Conservation (phyloP, 2,329 filamentous ascomycete genomes). For the Zymoseptoria passerinii region DNA sequence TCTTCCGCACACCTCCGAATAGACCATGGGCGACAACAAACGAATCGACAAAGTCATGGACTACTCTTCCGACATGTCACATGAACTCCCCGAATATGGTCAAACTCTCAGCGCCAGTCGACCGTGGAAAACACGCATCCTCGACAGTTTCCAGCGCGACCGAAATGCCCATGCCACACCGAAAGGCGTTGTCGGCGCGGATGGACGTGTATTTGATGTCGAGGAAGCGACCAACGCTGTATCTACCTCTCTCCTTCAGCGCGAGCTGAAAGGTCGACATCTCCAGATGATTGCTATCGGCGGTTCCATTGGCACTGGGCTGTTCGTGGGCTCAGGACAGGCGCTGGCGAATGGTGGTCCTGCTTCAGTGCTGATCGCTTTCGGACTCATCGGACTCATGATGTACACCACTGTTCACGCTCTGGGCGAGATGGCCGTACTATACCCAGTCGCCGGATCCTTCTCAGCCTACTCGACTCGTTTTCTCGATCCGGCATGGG, state of each 20-base stretch:
- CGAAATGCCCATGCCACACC: constrained; percentile 47
- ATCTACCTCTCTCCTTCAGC: constrained; percentile 63
- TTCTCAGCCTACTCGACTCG: constrained; percentile 30
- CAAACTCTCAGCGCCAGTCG: constrained; percentile 12
- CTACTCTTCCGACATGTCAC: constrained; percentile 8
- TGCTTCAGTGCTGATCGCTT: constrained; percentile 28
- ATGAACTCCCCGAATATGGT: constrained; percentile 21
- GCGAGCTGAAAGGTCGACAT: constrained; percentile 71
- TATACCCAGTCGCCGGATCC: constrained; percentile 30
- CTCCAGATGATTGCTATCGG: constrained; percentile 81
- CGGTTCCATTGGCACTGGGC: constrained; percentile 27
- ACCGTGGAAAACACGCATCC: constrained; percentile 30
- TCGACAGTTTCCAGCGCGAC: constrained; percentile 58
- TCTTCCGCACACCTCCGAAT: neutral
- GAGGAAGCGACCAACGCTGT: constrained; percentile 55
- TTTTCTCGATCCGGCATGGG: constrained; percentile 30
- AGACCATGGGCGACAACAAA: neutral
- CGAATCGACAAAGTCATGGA: constrained; percentile 12
- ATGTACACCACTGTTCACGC: constrained; percentile 29
- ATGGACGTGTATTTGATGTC: constrained; percentile 53
- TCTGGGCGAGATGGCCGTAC: constrained; percentile 29
- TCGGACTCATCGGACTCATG: constrained; percentile 27
- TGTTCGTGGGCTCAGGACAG: constrained; percentile 29
- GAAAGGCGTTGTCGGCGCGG: constrained; percentile 39
- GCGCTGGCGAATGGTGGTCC: constrained; percentile 28